phyloP scores from a whole-genome alignment of 202 grass and related monocot genomes.

The Panicum hallii region DNA sequence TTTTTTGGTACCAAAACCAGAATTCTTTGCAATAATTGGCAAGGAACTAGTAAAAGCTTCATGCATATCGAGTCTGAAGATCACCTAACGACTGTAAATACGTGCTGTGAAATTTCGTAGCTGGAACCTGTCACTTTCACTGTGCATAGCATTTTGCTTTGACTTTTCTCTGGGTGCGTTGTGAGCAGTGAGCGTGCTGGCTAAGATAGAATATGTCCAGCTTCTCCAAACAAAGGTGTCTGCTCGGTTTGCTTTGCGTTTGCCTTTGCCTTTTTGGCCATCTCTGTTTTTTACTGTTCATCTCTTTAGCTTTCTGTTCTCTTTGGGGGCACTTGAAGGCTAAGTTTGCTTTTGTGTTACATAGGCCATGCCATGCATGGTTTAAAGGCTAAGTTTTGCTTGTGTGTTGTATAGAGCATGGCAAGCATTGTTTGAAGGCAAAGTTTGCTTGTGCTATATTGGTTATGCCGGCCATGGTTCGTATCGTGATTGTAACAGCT shows the following conservation, averaged over 20 bases:
- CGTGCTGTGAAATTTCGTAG: not conserved
- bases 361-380: not conserved
- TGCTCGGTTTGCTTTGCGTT: constrained; percentile 45
- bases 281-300: constrained; percentile 29
- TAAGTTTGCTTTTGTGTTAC: not conserved
- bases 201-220: constrained; percentile 41
- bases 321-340: constrained; percentile 20
- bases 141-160: constrained; percentile 20
- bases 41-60: not conserved
- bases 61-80: not conserved
- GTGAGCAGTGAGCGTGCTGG: constrained; percentile 44
- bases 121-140: constrained; percentile 3
- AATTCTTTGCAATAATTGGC: not conserved
- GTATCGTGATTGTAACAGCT: not conserved
- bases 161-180: constrained; percentile 24
- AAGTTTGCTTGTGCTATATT: not conserved
- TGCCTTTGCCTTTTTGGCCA: constrained; percentile 46
- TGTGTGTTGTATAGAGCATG: not conserved
- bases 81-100: constrained; percentile 44
- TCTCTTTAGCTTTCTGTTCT: constrained; percentile 40
- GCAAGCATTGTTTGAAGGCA: not conserved
- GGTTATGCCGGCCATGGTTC: not conserved
- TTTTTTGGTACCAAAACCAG: constrained; percentile 14
- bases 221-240: constrained; percentile 37
- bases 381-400: not conserved